Base-by-base conservation (phyloP, 2,329 filamentous ascomycete species). In the Ceratocystis colombiana region DNA sequence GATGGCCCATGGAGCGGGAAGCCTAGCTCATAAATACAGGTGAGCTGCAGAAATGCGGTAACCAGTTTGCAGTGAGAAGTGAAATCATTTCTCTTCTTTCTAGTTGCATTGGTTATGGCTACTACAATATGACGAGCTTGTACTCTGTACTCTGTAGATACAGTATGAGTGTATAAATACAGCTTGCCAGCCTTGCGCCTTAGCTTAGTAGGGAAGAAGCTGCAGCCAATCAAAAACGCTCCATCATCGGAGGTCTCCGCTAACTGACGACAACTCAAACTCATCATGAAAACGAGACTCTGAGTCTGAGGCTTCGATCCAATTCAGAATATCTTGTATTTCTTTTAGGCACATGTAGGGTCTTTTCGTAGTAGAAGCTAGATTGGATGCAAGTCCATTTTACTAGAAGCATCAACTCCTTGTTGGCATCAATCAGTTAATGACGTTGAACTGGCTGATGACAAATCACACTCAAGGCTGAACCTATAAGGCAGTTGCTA, bases 141-240 rank as follows among this genome's bases (percentile, higher is more conserved):
- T 20, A 30, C 30, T 0, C 30, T 7, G 45, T 20, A 30, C 30
- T 0, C 30, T 30, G 5, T 30, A 30, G 30, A 30, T 30, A 1
- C 6, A 48, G 45, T 3, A 20, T 48, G 5, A 48, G 45, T 20
- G 15, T 12, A 41, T 12, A 37, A 37, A 20, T 50, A 22, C 46
- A 12, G 10, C 46, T 48, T 48, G 17, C 2, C 45, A 7, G 46
- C 46, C 22, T 50, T 50, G 46, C n/a, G 1, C 28, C 28, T 6
- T 30, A 1, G 28, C 1, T 30, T 6, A 30, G 28, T 5, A 20
- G 17, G 17, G 17, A 48, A 20, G 46, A 22, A 50, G n/a, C n/a
- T 22, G 71, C 84, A 88, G 7, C 84, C 85, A 68, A 88, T 81
- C 57, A 87, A 72, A 71, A 85, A 88, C 0, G 78, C 84, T 28